These are phyloP conservation scores for Cephalotrichum gorgonifer DNA, from an alignment of 2,329 filamentous ascomycete genomes.

Conservation along the genomic window DNA sequence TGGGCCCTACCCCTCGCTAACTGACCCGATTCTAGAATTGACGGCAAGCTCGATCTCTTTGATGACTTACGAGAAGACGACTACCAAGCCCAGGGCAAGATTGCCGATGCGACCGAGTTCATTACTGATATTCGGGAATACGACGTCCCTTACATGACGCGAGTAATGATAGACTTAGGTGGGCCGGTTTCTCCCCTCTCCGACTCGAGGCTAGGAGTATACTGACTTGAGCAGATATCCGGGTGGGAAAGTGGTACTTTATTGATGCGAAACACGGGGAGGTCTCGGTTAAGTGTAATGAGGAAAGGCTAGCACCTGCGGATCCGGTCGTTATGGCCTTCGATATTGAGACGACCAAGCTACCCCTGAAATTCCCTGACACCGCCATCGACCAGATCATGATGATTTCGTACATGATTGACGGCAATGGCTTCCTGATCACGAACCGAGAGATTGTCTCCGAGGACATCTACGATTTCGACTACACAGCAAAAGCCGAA, in stretches of 20 bases:
- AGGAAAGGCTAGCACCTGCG: slow-evolving; percentile 78
- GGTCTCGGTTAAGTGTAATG: slow-evolving; percentile 73
- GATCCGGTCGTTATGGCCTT: slow-evolving; percentile 98
- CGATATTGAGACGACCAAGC: slow-evolving; percentile 96
- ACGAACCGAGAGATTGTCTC: slow-evolving; percentile 97
- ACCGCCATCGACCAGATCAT: slow-evolving; percentile 92
- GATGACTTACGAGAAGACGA: slow-evolving; percentile 77
- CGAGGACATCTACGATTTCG: slow-evolving; percentile 94
- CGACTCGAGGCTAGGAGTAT: neutral
- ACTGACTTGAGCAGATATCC: slow-evolving; percentile 56
- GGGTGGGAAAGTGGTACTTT: slow-evolving; percentile 94
- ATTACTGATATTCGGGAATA: slow-evolving; percentile 99
- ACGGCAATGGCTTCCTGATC: slow-evolving; percentile 94
- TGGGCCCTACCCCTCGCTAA: neutral
- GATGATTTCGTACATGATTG: slow-evolving; percentile 99
- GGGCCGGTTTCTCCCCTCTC: slow-evolving; percentile 8
- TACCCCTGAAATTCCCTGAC: slow-evolving; percentile 94
- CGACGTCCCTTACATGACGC: slow-evolving; percentile 97
- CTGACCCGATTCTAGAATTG: neutral
- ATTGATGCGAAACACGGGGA: slow-evolving; percentile 89
- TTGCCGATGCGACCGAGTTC: slow-evolving; percentile 87
- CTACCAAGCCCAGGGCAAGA: slow-evolving; percentile 62
- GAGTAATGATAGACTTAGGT: slow-evolving; percentile 95
- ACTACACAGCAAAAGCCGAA: slow-evolving; percentile 95
- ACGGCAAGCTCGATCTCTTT: slow-evolving; percentile 87